Conservation (phyloP, 2,329 filamentous ascomycete species). For the Diaporthe caulivora region DNA sequence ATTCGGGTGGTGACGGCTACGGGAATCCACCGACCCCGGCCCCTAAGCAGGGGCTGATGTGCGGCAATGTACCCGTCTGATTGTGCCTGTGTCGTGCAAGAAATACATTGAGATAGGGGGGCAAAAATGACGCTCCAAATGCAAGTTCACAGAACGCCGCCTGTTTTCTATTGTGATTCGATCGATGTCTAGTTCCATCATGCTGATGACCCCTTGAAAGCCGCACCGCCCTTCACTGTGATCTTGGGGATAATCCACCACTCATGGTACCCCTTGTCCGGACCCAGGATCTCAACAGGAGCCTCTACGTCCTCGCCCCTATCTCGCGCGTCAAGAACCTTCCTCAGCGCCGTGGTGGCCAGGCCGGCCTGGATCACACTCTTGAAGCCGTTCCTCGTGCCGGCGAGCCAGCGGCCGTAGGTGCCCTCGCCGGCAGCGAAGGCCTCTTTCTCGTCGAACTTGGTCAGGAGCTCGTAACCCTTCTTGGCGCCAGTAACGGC, state of each 20-base stretch:
- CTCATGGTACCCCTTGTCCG: conserved; percentile 69
- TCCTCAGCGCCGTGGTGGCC: conserved; percentile 71
- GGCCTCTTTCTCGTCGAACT: conserved; percentile 62
- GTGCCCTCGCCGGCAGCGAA: conserved; percentile 63
- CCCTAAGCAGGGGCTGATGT: background rate
- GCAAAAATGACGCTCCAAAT: background rate
- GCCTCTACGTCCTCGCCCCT: conserved; percentile 51
- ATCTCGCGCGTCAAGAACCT: conserved; percentile 59
- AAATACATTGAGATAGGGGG: background rate
- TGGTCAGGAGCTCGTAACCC: conserved; percentile 68
- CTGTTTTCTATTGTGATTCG: background rate
- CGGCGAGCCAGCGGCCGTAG: conserved; percentile 72
- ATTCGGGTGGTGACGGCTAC: conserved; percentile 19
- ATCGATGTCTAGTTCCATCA: background rate
- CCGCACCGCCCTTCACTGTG: conserved; percentile 36
- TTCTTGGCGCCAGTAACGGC: conserved; percentile 63
- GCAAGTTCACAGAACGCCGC: background rate
- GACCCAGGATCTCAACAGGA: conserved; percentile 64
- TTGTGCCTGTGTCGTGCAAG: background rate
- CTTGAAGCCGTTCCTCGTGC: conserved; percentile 71
- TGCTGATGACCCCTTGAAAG: conserved; percentile 1
- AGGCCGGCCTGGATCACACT: conserved; percentile 80
- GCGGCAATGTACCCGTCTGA: background rate
- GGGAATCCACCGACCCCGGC: conserved; percentile 5
- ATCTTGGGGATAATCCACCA: conserved; percentile 75